Conservation (phyloP, 331 rosid species). For the Acacia concinna region DNA sequence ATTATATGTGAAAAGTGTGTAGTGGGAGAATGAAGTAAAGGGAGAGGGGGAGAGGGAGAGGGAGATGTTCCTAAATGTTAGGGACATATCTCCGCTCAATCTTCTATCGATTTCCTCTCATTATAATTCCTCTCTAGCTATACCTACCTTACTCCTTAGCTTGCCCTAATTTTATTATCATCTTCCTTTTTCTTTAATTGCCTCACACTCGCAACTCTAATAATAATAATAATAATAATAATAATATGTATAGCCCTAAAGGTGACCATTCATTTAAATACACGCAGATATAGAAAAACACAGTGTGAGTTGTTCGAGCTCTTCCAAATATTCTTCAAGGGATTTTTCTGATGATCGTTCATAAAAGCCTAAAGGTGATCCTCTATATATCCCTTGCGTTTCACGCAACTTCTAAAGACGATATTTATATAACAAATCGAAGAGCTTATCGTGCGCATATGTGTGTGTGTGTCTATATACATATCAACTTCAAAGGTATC, state of each 20-base stretch:
- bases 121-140: not conserved
- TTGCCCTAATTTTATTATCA: too few species aligned
- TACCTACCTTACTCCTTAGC: not conserved
- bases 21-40: not conserved
- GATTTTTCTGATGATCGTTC: not conserved
- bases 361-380: not conserved
- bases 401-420: not conserved
- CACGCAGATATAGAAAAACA: not conserved
- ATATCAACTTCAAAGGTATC: not conserved
- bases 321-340: not conserved
- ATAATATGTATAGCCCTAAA: not conserved
- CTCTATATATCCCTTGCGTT: not conserved
- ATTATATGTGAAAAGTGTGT: not conserved
- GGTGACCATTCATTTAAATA: not conserved
- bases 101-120: conserved; percentile 59
- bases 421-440: not conserved
- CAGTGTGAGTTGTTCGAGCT: not conserved
- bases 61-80: conserved; percentile 23
- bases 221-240: too few species aligned
- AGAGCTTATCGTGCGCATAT: not conserved
- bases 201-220: not conserved
- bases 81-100: conserved; percentile 51
- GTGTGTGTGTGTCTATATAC: not conserved
- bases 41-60: not conserved
- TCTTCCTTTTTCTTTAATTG: not conserved